Percentiles rank a stretch among this genome's conserved stretches.
These are phyloP conservation scores for Lipomyces orientalis DNA, from an alignment of 805 yeast genomes.

Conservation along the genomic window DNA sequence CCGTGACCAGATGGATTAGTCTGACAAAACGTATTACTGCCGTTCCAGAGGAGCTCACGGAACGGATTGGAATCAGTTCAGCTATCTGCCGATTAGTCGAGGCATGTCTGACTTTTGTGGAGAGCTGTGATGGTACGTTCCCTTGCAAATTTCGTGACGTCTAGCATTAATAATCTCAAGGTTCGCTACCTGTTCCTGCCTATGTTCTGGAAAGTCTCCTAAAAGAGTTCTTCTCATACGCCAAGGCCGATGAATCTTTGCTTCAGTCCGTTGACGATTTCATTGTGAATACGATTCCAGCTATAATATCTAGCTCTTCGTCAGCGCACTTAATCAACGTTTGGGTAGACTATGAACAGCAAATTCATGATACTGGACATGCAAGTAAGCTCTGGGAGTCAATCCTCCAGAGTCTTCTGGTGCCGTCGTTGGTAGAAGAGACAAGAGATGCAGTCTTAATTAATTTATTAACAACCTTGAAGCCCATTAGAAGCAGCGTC, in stretches of 20 bases:
- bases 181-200: constrained; percentile 4
- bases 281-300: constrained; percentile 14
- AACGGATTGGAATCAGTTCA: constrained; percentile 5
- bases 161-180: not conserved
- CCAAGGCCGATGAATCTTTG: not conserved
- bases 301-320: constrained; percentile 16
- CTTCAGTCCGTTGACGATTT: constrained; percentile 18
- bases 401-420: constrained; percentile 7
- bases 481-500: constrained; percentile 3
- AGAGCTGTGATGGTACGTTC: constrained; percentile 8
- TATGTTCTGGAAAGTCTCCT: constrained; percentile 12
- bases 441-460: constrained; percentile 15
- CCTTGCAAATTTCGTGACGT: not conserved
- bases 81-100: constrained; percentile 12
- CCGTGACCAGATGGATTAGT: constrained; percentile 14
- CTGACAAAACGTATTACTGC: constrained; percentile 14
- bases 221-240: constrained; percentile 14
- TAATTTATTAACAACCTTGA: constrained; percentile 12
- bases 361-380: constrained; percentile 3
- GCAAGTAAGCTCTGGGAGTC: constrained; percentile 2
- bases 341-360: constrained; percentile 20
- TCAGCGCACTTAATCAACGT: constrained; percentile 18
- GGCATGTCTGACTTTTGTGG: not conserved
- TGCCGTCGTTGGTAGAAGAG: constrained; percentile 19
- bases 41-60: constrained; percentile 18